phyloP scores from a whole-genome alignment of 2,329 filamentous ascomycete species.

The Helicocarpus griseus region DNA sequence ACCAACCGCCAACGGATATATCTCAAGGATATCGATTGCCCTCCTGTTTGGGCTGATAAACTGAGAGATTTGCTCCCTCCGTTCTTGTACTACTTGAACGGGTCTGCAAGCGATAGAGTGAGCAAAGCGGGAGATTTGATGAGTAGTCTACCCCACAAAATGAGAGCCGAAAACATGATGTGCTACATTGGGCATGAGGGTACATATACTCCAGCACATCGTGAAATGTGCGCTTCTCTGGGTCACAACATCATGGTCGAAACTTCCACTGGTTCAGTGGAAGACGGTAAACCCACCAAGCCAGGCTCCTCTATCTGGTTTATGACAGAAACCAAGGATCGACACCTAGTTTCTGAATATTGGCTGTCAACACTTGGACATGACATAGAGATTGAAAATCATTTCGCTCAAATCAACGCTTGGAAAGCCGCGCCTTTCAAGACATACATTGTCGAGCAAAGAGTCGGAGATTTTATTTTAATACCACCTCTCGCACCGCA shows the following conservation, averaged over 20 bases:
- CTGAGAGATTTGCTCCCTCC: slow-evolving; percentile 69
- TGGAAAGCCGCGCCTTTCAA: slow-evolving; percentile 93
- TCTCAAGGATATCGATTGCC: slow-evolving; percentile 94
- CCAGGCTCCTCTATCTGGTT: slow-evolving; percentile 94
- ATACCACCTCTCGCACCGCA: slow-evolving; percentile 89
- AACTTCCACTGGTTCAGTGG: slow-evolving; percentile 55
- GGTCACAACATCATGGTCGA: slow-evolving; percentile 99
- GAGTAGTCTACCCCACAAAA: slow-evolving; percentile 76
- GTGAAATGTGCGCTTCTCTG: slow-evolving; percentile 93
- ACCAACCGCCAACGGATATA: slow-evolving; percentile 78
- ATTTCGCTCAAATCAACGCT: slow-evolving; percentile 90
- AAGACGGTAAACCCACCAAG: slow-evolving; percentile 60
- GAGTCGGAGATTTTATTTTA: slow-evolving; percentile 81
- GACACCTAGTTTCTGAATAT: slow-evolving; percentile 82
- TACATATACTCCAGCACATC: slow-evolving; percentile 88
- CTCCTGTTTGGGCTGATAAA: slow-evolving; percentile 72
- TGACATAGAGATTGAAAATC: slow-evolving; percentile 92
- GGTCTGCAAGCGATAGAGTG: slow-evolving; percentile 54
- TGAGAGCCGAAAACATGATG: slow-evolving; percentile 95
- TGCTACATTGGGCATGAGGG: slow-evolving; percentile 97
- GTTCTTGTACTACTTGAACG: slow-evolving; percentile 82
- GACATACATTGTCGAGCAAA: slow-evolving; percentile 87
- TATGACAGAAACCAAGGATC: slow-evolving; percentile 94
- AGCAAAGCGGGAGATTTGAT: slow-evolving; percentile 75
- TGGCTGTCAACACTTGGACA: slow-evolving; percentile 89